phyloP scores from a whole-genome alignment of 2,329 filamentous ascomycete species.

The Paecilomyces sp. region DNA sequence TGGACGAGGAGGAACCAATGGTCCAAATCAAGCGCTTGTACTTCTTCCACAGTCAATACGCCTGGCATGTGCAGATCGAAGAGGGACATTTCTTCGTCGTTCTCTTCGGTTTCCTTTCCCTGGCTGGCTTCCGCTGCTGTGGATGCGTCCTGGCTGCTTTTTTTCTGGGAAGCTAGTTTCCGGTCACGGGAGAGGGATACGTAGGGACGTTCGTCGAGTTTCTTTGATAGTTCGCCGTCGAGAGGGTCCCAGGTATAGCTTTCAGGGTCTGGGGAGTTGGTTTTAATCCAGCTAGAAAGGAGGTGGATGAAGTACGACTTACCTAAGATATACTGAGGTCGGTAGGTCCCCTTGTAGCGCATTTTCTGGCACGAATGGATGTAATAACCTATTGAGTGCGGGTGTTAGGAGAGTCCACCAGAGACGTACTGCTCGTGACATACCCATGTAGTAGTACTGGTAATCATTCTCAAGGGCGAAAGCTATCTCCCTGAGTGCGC shows the following conservation, averaged over 20 bases:
- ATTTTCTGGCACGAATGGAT: conserved; percentile 52
- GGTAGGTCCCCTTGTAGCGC: conserved; percentile 43
- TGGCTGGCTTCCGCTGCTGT: neutral
- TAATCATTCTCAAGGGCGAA: conserved; percentile 50
- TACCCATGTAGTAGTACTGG: conserved; percentile 59
- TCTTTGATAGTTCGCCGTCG: conserved; percentile 32
- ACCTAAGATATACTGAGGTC: conserved; percentile 45
- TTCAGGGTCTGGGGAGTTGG: conserved; percentile 35
- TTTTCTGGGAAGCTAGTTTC: conserved; percentile 5
- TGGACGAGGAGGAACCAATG: conserved; percentile 38
- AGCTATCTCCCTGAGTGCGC: conserved; percentile 53
- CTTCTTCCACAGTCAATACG: conserved; percentile 34
- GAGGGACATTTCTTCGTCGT: conserved; percentile 37
- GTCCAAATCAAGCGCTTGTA: conserved; percentile 35
- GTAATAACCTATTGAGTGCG: conserved; percentile 46
- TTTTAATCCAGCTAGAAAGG: conserved; percentile 2
- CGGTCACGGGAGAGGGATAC: conserved; percentile 38
- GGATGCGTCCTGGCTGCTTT: conserved; percentile 2
- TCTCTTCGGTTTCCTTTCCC: conserved; percentile 14
- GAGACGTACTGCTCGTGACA: conserved; percentile 1
- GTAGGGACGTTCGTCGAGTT: conserved; percentile 37
- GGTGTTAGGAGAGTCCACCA: neutral
- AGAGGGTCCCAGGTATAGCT: conserved; percentile 38
- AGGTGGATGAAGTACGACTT: conserved; percentile 6
- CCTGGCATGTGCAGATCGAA: conserved; percentile 43